Evolutionary conservation across 305 asterid species (phyloP), one percentile per base, ranked within the genome.

Genomic region (Plantago rigida): DNA sequence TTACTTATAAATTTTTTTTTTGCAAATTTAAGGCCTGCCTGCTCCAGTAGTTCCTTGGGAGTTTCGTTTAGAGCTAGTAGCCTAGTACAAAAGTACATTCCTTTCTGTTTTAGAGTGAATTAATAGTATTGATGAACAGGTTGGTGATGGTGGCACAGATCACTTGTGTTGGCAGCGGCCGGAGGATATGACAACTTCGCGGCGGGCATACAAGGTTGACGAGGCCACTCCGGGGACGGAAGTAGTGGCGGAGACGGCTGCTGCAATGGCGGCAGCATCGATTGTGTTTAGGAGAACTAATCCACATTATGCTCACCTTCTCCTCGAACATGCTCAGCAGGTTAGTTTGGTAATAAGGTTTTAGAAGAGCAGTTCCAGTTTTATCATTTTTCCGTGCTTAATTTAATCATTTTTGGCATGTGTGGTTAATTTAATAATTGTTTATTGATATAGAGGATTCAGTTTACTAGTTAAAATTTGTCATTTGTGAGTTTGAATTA

Each of bases 251-350:
- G 95, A 84, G 78, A 80, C 87, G 13, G 87, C 89, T 8, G 95
- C 93, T 0, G 93, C 89, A 26, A 77, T 86, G 87, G 95, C 92
- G 1, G 86, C 95, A 0, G 87, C 95, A 34, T 52, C 95, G 0
- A 80, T 86, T 1, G 86, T 79, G 77, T 86, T 84, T 70, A 75
- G 82, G 74, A 67, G 65, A 69, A 79, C 82, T 8, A 84, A 84
- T 69, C 84, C 95, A 36, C 87, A 76, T 62, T 86, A 86, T 65
- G 70, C 92, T 31, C 80, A 77, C 75, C 89, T 84, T 62, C 84
- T 86, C 3, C 66, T 86, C 80, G 83, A 77, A 64, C 95, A 86
- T 51, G 84, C 91, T 29, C 73, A 71, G 45, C 84, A 79, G 77
- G 91, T 77, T 70, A 31, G 78, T 64, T 19, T 69, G 75, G 69